A percentile compares a stretch with the other conserved stretches of the same genome.
Evolutionary conservation across 2,329 filamentous ascomycete species (phyloP).

Genomic region (Hymenoscyphus occultus): DNA sequence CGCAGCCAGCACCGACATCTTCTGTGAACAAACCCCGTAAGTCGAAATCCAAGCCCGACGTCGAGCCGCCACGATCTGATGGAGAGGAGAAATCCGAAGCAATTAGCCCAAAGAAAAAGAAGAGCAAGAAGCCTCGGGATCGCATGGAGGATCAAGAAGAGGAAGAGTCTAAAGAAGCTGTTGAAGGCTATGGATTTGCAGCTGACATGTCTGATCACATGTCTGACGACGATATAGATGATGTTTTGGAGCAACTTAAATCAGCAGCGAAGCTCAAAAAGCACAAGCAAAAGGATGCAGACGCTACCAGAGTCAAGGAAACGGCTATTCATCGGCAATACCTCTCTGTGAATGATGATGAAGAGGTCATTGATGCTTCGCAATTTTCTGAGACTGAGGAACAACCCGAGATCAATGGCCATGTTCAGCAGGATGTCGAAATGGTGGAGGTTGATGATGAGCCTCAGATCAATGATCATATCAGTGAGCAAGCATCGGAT

Average conservation of each 20-base stretch:
- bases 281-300: background rate
- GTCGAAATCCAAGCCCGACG: background rate
- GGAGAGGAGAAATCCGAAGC: background rate
- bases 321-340: background rate
- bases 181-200: background rate
- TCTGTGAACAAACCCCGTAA: background rate
- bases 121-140: constrained; percentile 17
- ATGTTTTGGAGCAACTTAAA: background rate
- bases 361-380: constrained; percentile 2
- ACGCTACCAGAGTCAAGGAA: background rate
- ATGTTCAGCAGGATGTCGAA: background rate
- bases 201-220: background rate
- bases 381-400: background rate
- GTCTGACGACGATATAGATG: background rate
- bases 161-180: constrained; percentile 1
- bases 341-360: background rate
- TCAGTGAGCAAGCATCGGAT: background rate
- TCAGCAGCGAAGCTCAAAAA: background rate
- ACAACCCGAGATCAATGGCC: constrained; percentile 1
- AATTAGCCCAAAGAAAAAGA: background rate
- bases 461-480: background rate
- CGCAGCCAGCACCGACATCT: background rate
- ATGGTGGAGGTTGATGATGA: constrained; percentile 1
- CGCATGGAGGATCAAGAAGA: constrained; percentile 20
- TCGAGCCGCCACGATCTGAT: background rate